Evolutionary conservation across 2,329 filamentous ascomycete species (phyloP), one percentile per base, ranked within the genome.

Genomic region (Ramularia endophylla): DNA sequence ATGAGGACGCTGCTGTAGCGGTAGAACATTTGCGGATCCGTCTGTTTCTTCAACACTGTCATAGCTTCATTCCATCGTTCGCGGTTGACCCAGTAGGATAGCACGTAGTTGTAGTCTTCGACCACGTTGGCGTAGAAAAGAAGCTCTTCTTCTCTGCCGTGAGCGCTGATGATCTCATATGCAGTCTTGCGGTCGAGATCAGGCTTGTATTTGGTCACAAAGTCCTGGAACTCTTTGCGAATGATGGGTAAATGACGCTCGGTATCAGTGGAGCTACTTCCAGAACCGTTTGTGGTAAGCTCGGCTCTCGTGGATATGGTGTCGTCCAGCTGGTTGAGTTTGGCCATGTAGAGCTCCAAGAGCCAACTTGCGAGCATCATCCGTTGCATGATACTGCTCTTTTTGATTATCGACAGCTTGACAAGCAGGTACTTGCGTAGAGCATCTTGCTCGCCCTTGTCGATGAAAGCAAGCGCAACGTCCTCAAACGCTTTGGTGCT

Each of bases 401-500:
- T 94, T 63, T 88, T 94, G 59, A 88, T 81, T 0, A 78, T 83
- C 6, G 77, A 75, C 22, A 98, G 71, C 65, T 94, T 95, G 0
- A 87, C 85, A 16, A 90, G 65, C 4, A 98, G 73, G 57, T 98
- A 98, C 57, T 86, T 90, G 35, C 90, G 80, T 50, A 98, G 66
- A 1, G 92, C 90, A 68, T 97, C 90, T 42, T 87, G 83, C 63
- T 97, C 87, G 28, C 82, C 81, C 50, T 85, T 83, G 64, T 97
- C 89, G 51, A 98, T 89, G 57, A 98, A 85, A 1, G 80, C 81
- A 27, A 98, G 72, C 16, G 89, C 89, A 33, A 98, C 90, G 60
- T 98, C 88, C 61, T 98, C 92, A 53, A 98, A 98, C 0, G 87
- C 82, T 68, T 97, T 97, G 61, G 86, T 95, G 65, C 92, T 97